These are phyloP conservation scores for Kwoniella shandongensis DNA, from an alignment of 768 basidiomycete genomes.

Conservation along the genomic window DNA sequence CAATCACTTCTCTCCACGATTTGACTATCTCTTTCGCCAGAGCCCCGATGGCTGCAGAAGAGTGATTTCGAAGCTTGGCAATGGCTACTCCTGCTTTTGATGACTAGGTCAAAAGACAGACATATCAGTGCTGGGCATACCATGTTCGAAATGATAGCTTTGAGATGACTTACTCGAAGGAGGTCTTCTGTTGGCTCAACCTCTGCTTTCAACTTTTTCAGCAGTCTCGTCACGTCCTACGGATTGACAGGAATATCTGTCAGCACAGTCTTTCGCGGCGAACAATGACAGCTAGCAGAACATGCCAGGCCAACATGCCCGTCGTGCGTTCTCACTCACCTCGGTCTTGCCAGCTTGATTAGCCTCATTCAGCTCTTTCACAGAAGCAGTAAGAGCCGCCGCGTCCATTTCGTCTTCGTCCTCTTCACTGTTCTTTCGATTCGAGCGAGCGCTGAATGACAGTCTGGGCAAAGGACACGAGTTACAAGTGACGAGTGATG, in stretches of 20 bases:
- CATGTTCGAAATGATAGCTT: not conserved
- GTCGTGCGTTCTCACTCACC: slow-evolving; percentile 29
- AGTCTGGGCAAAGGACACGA: no score
- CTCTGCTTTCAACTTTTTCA: slow-evolving; percentile 39
- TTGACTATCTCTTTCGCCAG: slow-evolving; percentile 50
- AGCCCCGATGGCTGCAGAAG: slow-evolving; percentile 25
- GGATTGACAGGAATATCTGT: not conserved
- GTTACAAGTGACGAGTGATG: no score
- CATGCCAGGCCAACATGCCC: not conserved
- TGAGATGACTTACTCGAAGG: slow-evolving; percentile 37
- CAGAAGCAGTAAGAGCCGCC: slow-evolving; percentile 20
- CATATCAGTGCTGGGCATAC: not conserved
- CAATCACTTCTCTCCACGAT: slow-evolving; percentile 50
- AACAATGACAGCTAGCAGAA: not conserved
- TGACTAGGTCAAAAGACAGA: no score
- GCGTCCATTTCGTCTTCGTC: slow-evolving; percentile 38
- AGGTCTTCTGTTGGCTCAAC: slow-evolving; percentile 46
- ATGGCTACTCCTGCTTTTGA: slow-evolving; percentile 50
- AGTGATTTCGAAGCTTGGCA: slow-evolving; percentile 43
- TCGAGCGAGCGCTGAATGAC: no score
- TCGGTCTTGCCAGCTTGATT: slow-evolving; percentile 34
- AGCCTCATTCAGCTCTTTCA: slow-evolving; percentile 41
- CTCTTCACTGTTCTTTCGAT: no score
- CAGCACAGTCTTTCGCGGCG: not conserved
- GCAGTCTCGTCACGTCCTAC: slow-evolving; percentile 42